Evolutionary conservation across 139 green algal species (phyloP).

Genomic region (Spirogloea muscicola): DNA sequence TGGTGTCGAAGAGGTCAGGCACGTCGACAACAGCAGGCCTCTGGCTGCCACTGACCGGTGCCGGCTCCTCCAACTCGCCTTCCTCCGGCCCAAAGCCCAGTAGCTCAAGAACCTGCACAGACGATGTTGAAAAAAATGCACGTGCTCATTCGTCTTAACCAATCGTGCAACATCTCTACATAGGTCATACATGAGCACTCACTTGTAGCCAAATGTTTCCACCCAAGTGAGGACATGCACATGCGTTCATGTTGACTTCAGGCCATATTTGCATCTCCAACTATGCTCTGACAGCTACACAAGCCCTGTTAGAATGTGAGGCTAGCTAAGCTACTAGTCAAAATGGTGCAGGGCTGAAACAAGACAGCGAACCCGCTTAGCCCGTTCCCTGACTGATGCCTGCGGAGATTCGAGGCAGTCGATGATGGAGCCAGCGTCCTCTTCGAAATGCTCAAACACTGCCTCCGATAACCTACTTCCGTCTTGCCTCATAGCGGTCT

Average conservation of each 20-base stretch:
- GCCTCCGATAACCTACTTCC: slow-evolving; percentile 6
- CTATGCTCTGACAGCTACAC: no score
- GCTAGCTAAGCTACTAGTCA: no score
- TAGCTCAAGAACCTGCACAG: not conserved
- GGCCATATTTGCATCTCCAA: no score
- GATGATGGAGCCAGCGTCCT: slow-evolving; percentile 6
- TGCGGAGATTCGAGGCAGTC: slow-evolving; percentile 33
- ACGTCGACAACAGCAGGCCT: not conserved
- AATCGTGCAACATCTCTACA: no score
- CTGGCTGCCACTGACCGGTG: not conserved
- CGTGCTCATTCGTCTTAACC: no score
- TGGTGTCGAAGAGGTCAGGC: slow-evolving; percentile 6
- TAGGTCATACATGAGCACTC: no score
- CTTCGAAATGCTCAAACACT: slow-evolving; percentile 10
- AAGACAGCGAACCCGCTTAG: slow-evolving; percentile 18
- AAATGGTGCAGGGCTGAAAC: not conserved
- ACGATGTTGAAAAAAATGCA: not conserved
- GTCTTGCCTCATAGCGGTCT: slow-evolving; percentile 31
- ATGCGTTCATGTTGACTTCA: no score
- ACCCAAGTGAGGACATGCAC: no score
- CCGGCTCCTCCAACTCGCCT: not conserved
- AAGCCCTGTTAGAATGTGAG: no score
- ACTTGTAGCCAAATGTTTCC: no score
- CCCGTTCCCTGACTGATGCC: slow-evolving; percentile 30
- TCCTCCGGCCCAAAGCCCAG: not conserved